Base-by-base conservation (phyloP, 306 rosid genomes). In the Erythrophleum fordii region DNA sequence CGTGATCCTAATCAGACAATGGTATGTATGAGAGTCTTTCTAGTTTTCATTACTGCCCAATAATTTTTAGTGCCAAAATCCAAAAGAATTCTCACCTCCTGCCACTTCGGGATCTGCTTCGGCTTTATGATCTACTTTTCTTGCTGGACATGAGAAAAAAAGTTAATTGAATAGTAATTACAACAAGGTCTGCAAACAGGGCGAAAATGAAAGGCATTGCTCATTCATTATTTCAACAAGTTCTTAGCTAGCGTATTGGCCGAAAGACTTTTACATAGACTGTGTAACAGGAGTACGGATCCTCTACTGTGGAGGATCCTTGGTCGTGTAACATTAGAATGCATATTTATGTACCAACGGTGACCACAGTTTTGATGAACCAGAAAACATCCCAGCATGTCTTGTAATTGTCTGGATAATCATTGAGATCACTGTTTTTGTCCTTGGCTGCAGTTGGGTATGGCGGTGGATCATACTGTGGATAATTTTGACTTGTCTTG, bases 341-440 rank as follows among this genome's bases (percentile, higher is more conserved):
- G 3, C 12, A 46, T 46, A 14, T 46, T 2, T 51, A 53, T 66
- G 0, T 62, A 80, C 84, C 80, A 28, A 52, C 6, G 4, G 5
- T 13, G 37, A 39, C 5, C 12, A 12, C 61, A 0, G 14, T 28
- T 73, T 65, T 26, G 26, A 45, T 5, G 10, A 52, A 1, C 6
- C 12, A 8, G 60, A 5, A 64, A 52, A 64, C 2, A 8, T 5
- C 49, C 59, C 48, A 8, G 5, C 68, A 73, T 7, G 84, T 41
- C 60, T 26, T 8, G 75, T 73, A 73, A 42, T 81, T 81, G 6
- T n/a, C 11, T 0, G 75, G 84, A 53, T 37, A 52, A 25, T 3
- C 37, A 34, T 5, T 3, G 37, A 3, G 37, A 34, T 2, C 37
- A 34, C 37, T 5, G 5, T n/a, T n/a, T n/a, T n/a, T n/a, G n/a